phyloP scores from a whole-genome alignment of 805 yeast species.

The Monosporozyma servazzii region DNA sequence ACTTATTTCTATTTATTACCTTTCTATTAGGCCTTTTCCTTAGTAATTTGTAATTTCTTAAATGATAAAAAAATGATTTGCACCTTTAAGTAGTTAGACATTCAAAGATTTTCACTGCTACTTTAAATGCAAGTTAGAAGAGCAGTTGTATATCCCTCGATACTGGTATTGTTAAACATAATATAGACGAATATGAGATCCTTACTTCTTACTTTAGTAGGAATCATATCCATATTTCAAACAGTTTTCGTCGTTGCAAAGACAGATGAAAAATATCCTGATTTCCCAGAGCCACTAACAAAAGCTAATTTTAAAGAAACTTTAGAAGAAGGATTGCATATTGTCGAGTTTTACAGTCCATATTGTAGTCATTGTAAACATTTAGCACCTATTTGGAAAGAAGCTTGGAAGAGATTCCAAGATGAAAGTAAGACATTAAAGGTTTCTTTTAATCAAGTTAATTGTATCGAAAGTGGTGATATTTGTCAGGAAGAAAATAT shows the following conservation, averaged over 20 bases:
- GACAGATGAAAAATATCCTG: slow-evolving; percentile 3
- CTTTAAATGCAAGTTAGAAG: neutral
- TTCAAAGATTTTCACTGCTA: neutral
- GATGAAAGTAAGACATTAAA: slow-evolving; percentile 35
- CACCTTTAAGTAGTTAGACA: neutral
- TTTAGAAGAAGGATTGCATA: slow-evolving; percentile 47
- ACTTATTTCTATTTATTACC: neutral
- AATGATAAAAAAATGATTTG: neutral
- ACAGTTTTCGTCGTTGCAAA: neutral
- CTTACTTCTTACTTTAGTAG: neutral
- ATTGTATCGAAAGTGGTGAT: slow-evolving; percentile 83
- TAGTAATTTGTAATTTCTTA: neutral
- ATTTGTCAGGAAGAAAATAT: slow-evolving; percentile 64
- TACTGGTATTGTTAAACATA: neutral
- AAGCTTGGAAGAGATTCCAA: slow-evolving; percentile 44
- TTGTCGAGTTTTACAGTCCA: slow-evolving; percentile 87
- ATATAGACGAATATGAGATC: neutral
- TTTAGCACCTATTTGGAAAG: slow-evolving; percentile 77
- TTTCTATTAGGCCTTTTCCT: neutral
- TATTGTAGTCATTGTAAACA: slow-evolving; percentile 74
- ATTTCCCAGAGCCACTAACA: slow-evolving; percentile 44
- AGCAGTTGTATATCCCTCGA: neutral
- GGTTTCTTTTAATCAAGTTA: slow-evolving; percentile 62
- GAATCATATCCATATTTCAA: neutral
- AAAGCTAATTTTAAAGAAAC: slow-evolving; percentile 41